Conservation (phyloP, 2,329 filamentous ascomycete genomes). For the Drechslerella coelobrocha region DNA sequence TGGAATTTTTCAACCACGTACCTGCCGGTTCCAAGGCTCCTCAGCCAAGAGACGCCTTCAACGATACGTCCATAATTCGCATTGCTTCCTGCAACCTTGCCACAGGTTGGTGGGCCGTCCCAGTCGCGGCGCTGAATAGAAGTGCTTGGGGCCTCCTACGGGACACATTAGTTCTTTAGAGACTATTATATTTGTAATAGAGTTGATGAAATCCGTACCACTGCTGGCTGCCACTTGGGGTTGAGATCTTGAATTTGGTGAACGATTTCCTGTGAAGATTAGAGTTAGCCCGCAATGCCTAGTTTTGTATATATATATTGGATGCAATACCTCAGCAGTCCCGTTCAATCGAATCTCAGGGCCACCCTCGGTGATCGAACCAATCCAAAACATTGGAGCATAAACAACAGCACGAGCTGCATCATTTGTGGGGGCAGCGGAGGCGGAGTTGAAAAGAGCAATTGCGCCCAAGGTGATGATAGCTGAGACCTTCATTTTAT, state of each 20-base stretch:
- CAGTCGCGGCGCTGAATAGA: neutral
- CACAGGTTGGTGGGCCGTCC: neutral
- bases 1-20: too few species aligned
- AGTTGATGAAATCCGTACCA: neutral
- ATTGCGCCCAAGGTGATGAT: conserved; percentile 10
- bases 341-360: conserved; percentile 6
- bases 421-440: neutral
- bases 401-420: neutral
- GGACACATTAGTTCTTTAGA: too few species aligned
- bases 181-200: too few species aligned
- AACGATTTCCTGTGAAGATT: neutral
- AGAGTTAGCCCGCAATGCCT: neutral
- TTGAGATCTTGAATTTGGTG: conserved; percentile 7
- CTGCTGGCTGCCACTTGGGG: neutral
- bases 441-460: conserved; percentile 11
- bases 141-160: neutral
- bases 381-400: conserved; percentile 13
- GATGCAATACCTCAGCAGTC: conserved; percentile 8
- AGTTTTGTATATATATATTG: neutral
- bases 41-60: conserved; percentile 2
- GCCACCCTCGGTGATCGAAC: neutral
- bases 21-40: neutral
- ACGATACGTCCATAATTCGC: neutral
- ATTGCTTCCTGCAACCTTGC: neutral
- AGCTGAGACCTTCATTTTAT: conserved; percentile 6